Evolutionary conservation across 163 green algal species (phyloP), one percentile per base, ranked within the genome.

Genomic region (Prototheca wickerhamii): DNA sequence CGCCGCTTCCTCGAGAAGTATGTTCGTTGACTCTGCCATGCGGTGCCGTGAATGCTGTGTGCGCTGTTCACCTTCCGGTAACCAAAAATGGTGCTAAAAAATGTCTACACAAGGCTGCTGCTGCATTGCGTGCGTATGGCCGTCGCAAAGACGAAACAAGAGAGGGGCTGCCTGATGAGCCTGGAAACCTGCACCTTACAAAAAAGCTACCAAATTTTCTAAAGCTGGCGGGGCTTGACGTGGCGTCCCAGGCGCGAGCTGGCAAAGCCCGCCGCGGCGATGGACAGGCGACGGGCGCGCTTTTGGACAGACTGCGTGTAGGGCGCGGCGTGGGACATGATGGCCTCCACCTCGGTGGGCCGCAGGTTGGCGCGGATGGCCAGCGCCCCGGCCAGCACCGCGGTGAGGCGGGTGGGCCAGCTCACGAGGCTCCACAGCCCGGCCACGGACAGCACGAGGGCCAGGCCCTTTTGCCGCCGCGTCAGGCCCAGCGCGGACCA

Each of bases 1-100:
- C 78, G 79, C 51, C 67, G 86, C 35, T 98, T 97, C 76, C 64
- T 98, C 51, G 81, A 91, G 21, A 81, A 88, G 20, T 98, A 96
- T 64, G 87, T 96, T 23, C 44, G 44, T 10, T 53, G 37, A 46
- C 37, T 46, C n/a, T n/a, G n/a, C n/a, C 55, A 89, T 89, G 53
- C 96, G 82, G 33, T 64, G 28, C 12, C 21, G 58, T 31, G 25
- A 26, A 64, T n/a, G n/a, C n/a, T n/a, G n/a, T n/a, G n/a, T n/a
- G n/a, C n/a, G n/a, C n/a, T n/a, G n/a, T n/a, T n/a, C n/a, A n/a
- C n/a, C n/a, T n/a, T n/a, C n/a, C n/a, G n/a, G n/a, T n/a, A n/a
- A n/a, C n/a, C n/a, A n/a, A n/a, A n/a, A n/a, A n/a, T n/a, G n/a
- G n/a, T n/a, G n/a, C n/a, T n/a, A n/a, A n/a, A n/a, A n/a, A n/a